Evolutionary conservation across 2,329 filamentous ascomycete species (phyloP), one percentile per base, ranked within the genome.

Genomic region (Lizonia empirigonia): DNA sequence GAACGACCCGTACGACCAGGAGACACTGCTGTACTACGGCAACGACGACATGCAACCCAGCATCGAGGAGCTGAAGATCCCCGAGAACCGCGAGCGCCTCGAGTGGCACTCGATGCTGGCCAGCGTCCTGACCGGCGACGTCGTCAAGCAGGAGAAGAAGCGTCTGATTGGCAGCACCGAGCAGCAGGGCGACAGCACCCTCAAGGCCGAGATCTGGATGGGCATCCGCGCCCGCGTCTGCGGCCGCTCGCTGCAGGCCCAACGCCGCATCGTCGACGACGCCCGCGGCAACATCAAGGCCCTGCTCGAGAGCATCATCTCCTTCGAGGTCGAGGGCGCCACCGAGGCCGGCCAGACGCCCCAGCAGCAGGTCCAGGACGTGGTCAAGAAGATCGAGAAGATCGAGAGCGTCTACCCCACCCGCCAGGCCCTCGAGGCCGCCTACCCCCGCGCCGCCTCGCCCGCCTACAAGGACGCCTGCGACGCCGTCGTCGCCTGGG

Each of bases 101-200:
- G 94, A 99, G 75, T 99, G 94, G 94, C 92, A 99, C 75, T 91
- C 91, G 3, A 99, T 99, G 94, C 78, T 99, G 49, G 90, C 93
- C 53, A 95, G 93, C 12, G 94, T 99, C 4, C 78, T 99, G 60
- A 97, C 92, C 1, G 94, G 94, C 59, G 94, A 99, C 72, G 94
- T 99, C 7, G 93, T 99, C 50, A 90, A 91, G 65, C 94, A 99
- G 74, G 94, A 99, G 77, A 99, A 99, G 80, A 96, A 96, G 74
- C 86, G 94, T 35, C 75, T 99, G 66, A 94, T 95, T 60, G 92
- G 91, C 36, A 87, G 90, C 58, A 80, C 83, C 39, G 89, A 90
- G 36, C 85, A 91, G 58, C 88, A 89, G 66, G 84, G 85, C 24
- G 84, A 87, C 49, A 89, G 90, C 68, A 81, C 81, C 19, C 73